A percentile compares a stretch with the other conserved stretches of the same genome.
These are phyloP conservation scores for Porphyrellus cyaneotinctus DNA, from an alignment of 768 basidiomycete genomes.

Conservation along the genomic window DNA sequence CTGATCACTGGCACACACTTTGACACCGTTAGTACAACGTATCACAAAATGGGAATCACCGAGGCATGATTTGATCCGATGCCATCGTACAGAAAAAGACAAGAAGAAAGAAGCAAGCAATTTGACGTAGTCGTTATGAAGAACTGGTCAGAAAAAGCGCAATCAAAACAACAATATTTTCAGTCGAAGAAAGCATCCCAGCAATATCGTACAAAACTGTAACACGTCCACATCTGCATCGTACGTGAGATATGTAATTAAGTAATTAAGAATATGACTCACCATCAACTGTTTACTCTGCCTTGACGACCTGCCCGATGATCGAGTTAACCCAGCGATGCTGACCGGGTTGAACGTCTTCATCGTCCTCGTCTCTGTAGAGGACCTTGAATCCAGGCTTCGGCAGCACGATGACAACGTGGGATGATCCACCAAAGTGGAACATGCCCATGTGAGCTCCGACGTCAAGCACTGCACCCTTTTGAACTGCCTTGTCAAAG, in stretches of 20 bases:
- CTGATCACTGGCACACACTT: no score
- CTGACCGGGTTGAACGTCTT: neutral
- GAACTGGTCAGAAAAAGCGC: neutral
- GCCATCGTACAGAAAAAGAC: no score
- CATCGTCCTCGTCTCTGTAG: neutral
- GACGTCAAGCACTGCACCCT: neutral
- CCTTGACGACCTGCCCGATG: neutral
- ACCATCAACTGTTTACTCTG: neutral
- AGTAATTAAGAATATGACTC: neutral
- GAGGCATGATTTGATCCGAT: no score
- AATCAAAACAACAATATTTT: no score
- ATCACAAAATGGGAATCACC: no score
- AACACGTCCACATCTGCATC: no score
- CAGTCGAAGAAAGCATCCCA: no score
- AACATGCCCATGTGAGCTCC: conserved; percentile 33
- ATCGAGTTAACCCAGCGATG: conserved; percentile 9
- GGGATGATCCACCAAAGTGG: conserved; percentile 59
- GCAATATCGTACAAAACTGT: no score
- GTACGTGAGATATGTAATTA: neutral
- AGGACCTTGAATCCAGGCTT: conserved; percentile 9
- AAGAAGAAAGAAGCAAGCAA: no score
- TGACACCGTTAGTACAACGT: no score
- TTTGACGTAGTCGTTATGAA: no score
- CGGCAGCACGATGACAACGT: conserved; percentile 37
- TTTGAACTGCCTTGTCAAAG: conserved; percentile 6